Evolutionary conservation across 2,329 filamentous ascomycete species (phyloP), one percentile per base, ranked within the genome.

Genomic region (Diaporthe ilicicola): DNA sequence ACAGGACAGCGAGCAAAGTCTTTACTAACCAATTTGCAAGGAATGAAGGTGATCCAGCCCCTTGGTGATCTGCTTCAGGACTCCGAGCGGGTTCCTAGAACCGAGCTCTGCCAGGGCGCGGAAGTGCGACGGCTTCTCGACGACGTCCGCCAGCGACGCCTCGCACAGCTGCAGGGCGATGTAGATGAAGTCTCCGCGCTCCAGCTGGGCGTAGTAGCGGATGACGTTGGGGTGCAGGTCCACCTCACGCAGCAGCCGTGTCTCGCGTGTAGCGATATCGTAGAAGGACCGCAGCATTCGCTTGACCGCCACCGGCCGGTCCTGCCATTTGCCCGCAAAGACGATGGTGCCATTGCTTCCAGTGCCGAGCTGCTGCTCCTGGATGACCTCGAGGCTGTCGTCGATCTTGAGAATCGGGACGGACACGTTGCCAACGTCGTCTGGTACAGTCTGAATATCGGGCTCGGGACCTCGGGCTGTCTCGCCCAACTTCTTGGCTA

Each of bases 341-440:
- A 99, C 96, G 67, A 97, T 91, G 0, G 96, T 99, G n/a, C 96
- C 96, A 78, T 98, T 97, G 80, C 95, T 98, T 68, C 96, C 96
- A 71, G 94, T 92, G 27, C 90, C 90, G 37, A 92, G 84, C 74
- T 91, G 88, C 75, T 88, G 84, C 55, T 91, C 87, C 54, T 88
- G 87, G 73, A 92, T 87, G 66, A 92, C 90, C 75, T 91, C 88
- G 1, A 92, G 87, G 69, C 87, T 89, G 42, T 89, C 89, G 37
- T 89, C 89, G 79, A 92, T 90, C 67, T 85, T 87, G 74, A 91
- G 84, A 61, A 88, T 86, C 4, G 88, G 85, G 0, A 87, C 88
- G 1, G 87, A 88, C 7, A 91, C 85, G 62, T 90, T 87, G 72
- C 88, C 84, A 78, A 91, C 84, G 77, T 92, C 84, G 76, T 87